A percentile compares a stretch with the other conserved stretches of the same genome.
Conservation (phyloP, 768 basidiomycete species). For the Rossbeevera mucosa region DNA sequence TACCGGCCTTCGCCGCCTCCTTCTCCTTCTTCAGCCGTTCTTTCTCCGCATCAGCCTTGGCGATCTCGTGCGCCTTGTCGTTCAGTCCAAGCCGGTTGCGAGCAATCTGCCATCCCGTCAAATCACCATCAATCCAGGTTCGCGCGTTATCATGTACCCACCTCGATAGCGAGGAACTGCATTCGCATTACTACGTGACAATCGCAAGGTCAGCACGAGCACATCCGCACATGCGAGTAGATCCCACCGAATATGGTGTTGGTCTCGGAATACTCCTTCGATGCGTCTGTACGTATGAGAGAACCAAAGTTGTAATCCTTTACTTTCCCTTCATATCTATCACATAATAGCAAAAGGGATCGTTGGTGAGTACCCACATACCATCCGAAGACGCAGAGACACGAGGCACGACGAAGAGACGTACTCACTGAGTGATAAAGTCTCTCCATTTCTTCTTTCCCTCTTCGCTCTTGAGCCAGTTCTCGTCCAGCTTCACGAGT, state of each 20-base stretch:
- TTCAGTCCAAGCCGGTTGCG: constrained; percentile 90
- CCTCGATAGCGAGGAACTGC: constrained; percentile 93
- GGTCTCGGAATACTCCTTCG: constrained; percentile 78
- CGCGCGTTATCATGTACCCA: constrained; percentile 26
- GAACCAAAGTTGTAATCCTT: constrained; percentile 98
- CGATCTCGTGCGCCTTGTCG: constrained; percentile 76
- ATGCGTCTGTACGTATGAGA: constrained; percentile 76
- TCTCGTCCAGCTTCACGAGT: constrained; percentile 70
- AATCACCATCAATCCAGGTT: not conserved
- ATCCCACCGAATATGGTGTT: constrained; percentile 90
- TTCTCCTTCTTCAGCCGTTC: constrained; percentile 56
- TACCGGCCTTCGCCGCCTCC: constrained; percentile 43
- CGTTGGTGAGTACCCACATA: constrained; percentile 7
- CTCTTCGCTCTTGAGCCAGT: constrained; percentile 82
- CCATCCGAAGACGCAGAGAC: not conserved
- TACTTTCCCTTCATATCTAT: constrained; percentile 83
- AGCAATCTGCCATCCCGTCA: constrained; percentile 57
- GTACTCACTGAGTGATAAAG: constrained; percentile 69
- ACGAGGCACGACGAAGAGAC: not conserved
- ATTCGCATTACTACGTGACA: constrained; percentile 17
- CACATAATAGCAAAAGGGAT: not conserved
- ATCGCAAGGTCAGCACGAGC: constrained; percentile 9
- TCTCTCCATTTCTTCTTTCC: constrained; percentile 90
- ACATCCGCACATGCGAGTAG: not conserved
- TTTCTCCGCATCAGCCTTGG: constrained; percentile 59